Evolutionary conservation across 2,329 filamentous ascomycete genomes (phyloP), one percentile per base, ranked within the genome.

Genomic region (Dothidotthia symphoricarpi): DNA sequence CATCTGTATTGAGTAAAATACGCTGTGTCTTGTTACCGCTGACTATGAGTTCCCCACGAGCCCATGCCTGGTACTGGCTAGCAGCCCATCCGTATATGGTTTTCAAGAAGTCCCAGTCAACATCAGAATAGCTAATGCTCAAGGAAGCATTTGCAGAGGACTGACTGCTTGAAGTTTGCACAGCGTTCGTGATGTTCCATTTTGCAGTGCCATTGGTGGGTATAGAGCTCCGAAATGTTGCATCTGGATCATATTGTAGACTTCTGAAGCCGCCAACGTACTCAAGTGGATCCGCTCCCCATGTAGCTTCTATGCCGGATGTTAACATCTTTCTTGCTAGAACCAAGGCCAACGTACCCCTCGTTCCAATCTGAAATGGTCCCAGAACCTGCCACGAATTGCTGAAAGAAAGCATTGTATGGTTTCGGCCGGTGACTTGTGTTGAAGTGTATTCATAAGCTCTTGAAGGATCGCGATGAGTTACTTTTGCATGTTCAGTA

Each of bases 251-350:
- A 52, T 69, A 74, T 9, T 61, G 47, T 19, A 80, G 59, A 24
- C 59, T 60, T 38, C 63, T 67, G 52, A 81, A 81, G 28, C 77
- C 77, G 28, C 77, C 77, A 36, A 69, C 47, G 36, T 59, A 61
- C 47, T 80, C 76, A 27, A 81, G 64, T 25, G 77, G 78, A 63
- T 81, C 78, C 22, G 77, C 72, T 26, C 77, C 77, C 77, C 77
- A 81, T 16, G 74, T 64, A 15, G 75, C 75, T 63, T 81, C 78
- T 79, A n/a, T n/a, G 40, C 19, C 1, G 16, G 27, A 13, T 24
- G 39, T 57, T 30, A 63, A 32, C n/a, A 3, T 35, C 3, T 31
- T 19, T 30, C 17, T 30, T 33, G 29, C 17, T 16, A 35, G 24
- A 31, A 34, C 13, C 13, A 29, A 33, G 14, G 13, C 25, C 28